A percentile compares a stretch with the other conserved stretches of the same genome.
These are phyloP conservation scores for Adansonia gregorii DNA, from an alignment of 441 rosid species.

Conservation along the genomic window DNA sequence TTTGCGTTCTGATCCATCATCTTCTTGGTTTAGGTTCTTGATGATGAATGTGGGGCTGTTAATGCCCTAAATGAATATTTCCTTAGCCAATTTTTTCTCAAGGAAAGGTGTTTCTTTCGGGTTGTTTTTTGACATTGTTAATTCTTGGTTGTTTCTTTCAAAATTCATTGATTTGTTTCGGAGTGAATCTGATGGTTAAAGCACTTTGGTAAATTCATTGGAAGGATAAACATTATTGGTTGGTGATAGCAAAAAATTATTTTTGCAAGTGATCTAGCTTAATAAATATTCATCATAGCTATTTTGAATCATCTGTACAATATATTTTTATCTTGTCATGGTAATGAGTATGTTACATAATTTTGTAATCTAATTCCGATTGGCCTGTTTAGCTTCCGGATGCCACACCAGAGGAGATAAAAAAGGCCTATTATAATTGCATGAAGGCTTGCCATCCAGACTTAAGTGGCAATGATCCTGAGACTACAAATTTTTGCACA, in stretches of 20 bases:
- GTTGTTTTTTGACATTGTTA: background rate
- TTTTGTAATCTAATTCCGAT: background rate
- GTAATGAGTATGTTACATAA: too few species aligned
- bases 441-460: conserved; percentile 98
- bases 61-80: background rate
- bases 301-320: background rate
- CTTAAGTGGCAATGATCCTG: conserved; percentile 78
- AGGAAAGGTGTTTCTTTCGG: background rate
- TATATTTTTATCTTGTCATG: background rate
- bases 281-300: background rate
- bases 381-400: conserved; percentile 67
- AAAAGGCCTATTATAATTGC: conserved; percentile 93
- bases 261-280: background rate
- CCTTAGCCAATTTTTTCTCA: background rate
- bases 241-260: background rate
- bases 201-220: background rate
- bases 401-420: conserved; percentile 88
- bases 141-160: background rate
- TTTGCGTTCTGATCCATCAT: too few species aligned
- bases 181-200: background rate
- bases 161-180: background rate
- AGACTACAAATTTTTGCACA: conserved; percentile 88
- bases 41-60: conserved; percentile 4
- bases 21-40: background rate
- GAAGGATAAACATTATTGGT: background rate